Evolutionary conservation across 208 protist species (phyloP).

Genomic region (Crithidia bombi): DNA sequence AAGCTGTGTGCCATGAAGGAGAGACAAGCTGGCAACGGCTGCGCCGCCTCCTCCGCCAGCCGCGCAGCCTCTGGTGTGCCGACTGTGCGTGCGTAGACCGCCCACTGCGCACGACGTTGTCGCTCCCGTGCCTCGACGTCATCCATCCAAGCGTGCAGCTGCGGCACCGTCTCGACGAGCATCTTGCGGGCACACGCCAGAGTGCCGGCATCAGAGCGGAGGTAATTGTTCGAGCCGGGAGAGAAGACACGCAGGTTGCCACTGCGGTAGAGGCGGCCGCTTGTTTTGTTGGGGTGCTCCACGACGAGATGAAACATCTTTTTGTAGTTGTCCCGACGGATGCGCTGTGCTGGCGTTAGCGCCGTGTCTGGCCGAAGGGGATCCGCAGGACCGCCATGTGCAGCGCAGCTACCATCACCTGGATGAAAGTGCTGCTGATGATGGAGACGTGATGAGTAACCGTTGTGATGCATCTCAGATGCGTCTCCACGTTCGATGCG

Average conservation of each 20-base stretch:
- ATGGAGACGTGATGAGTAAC: background rate
- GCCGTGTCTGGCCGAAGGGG: conserved; percentile 2
- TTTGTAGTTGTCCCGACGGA: conserved; percentile 17
- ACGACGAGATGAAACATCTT: conserved; percentile 19
- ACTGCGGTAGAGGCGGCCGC: conserved; percentile 44
- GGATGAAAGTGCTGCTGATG: background rate
- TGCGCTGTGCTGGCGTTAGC: conserved; percentile 8
- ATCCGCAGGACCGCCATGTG: background rate
- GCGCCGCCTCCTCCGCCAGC: conserved; percentile 5
- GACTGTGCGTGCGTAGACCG: conserved; percentile 12
- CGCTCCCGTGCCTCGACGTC: conserved; percentile 28
- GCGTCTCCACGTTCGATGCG: background rate
- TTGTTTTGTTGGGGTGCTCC: conserved; percentile 27
- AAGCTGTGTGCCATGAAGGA: conserved; percentile 76
- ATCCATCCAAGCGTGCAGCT: conserved; percentile 52
- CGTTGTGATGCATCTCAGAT: background rate
- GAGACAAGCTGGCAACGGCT: conserved; percentile 44
- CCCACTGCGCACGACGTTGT: conserved; percentile 20
- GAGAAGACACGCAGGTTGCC: conserved; percentile 59
- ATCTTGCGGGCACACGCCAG: conserved; percentile 40
- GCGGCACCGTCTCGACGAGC: conserved; percentile 57
- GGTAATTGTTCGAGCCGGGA: conserved; percentile 50
- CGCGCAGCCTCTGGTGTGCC: conserved; percentile 16
- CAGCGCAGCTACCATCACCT: background rate
- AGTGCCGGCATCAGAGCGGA: conserved; percentile 48